Evolutionary conservation across 208 protist genomes (phyloP).

Genomic region (Wallacemonas collosoma): DNA sequence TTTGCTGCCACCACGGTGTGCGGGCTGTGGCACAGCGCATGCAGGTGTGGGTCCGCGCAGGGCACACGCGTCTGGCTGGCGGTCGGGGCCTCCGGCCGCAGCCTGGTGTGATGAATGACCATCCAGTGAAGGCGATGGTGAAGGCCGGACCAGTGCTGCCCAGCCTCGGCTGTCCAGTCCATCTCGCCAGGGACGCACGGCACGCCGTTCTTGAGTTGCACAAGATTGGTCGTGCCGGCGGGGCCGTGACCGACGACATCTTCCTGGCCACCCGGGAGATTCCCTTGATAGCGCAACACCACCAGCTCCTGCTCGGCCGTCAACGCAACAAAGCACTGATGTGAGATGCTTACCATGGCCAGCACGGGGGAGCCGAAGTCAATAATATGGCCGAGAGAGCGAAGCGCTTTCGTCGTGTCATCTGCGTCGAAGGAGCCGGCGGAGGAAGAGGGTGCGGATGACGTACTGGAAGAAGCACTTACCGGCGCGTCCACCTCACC

Average conservation of each 20-base stretch:
- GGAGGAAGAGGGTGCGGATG: conserved; percentile 17
- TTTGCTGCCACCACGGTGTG: background rate
- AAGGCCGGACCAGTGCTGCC: conserved; percentile 11
- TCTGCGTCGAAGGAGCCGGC: conserved; percentile 5
- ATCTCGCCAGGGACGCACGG: background rate
- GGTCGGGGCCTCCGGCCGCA: background rate
- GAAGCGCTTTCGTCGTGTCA: conserved; percentile 1
- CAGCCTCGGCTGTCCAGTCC: conserved; percentile 16
- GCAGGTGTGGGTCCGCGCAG: background rate
- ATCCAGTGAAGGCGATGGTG: conserved; percentile 17
- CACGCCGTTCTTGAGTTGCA: conserved; percentile 6
- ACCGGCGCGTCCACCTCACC: background rate
- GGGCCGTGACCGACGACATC: conserved; percentile 9
- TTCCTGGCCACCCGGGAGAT: conserved; percentile 26
- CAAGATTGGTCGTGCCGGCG: background rate
- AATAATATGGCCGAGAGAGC: conserved; percentile 38
- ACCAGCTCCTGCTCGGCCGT: conserved; percentile 63
- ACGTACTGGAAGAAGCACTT: background rate
- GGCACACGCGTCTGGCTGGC: background rate
- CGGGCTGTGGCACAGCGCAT: background rate
- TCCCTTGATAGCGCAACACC: conserved; percentile 76
- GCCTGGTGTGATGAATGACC: background rate
- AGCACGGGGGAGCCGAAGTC: conserved; percentile 56
- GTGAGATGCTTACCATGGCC: conserved; percentile 42
- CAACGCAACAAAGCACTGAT: conserved; percentile 71